Base-by-base conservation (phyloP, 2,329 filamentous ascomycete genomes). In the Parafenestella ontariensis region DNA sequence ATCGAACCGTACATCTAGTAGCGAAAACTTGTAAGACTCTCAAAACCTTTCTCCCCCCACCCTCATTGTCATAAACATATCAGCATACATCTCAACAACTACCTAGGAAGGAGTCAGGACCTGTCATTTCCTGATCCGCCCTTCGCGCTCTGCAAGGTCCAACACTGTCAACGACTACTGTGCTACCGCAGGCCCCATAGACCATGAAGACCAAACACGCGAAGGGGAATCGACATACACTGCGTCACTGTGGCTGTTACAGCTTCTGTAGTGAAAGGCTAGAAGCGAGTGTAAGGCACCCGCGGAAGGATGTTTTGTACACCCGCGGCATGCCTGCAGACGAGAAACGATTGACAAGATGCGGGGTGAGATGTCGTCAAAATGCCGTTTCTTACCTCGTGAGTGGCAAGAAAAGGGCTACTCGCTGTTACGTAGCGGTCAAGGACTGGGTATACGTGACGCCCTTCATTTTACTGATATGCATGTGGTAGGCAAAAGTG, bases 81-180 rank as follows among this genome's bases (percentile, higher is more conserved):
- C 39, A 39, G 17, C 17, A 15, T 21, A 41, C 46, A 56, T 31
- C 52, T 54, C 49, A 51, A 54, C 53, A 55, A 50, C n/a, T 11
- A 49, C 3, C 18, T 15, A 41, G 2, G 10, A 15, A 13, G 20
- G 6, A 40, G 11, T 7, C 24, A n/a, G 20, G 37, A 39, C 50
- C 50, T 54, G 46, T 51, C 43, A 54, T 13, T 46, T 50, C 57
- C 43, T 36, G 26, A 36, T 34, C 23, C 34, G 43, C 58, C 11
- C 50, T 6, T 44, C 29, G 29, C 48, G 50, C 40, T 42, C 42
- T 46, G 54, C 58, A 58, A 53, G 52, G 42, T 28, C 31, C 21
- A 34, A 18, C 41, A 40, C 46, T 54, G 54, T 24, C 41, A 26
- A 24, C 6, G 10, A 2, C 31, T 29, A 11, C 20, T 26, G 39